Base-by-base conservation (phyloP, 805 yeast genomes). In the Jamesozyma jinghongensis region DNA sequence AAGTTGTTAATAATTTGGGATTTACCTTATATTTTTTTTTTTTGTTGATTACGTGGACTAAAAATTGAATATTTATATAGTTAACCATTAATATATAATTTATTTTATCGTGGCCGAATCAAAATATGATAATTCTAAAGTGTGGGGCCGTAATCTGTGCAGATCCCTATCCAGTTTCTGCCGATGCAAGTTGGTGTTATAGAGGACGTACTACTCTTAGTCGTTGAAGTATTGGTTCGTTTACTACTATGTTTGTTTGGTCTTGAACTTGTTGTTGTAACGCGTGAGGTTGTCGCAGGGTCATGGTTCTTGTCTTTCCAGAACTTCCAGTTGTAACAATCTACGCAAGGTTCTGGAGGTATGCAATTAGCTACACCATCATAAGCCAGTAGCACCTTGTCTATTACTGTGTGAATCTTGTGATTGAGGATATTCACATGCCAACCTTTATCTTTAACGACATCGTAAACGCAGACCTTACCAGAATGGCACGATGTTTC, bases 401-500 rank as follows among this genome's bases (percentile, higher is more conserved):
- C 95, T 38, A 92, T 85, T 3, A 92, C 95, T 0, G 87, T 82
- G 52, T 84, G 92, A 40, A 92, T 85, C 34, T 96, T 70, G 61
- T 92, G 98, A 61, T 90, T 86, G 47, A 84, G 69, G 61, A 92
- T 65, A 52, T 81, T 86, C 13, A 88, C 88, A 54, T 77, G 81
- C 96, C 97, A 90, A 2, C 97, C 97, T 48, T 73, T 66, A 51
- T 92, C 97, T 3, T 73, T 71, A 11, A 88, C 95, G 10, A 82
- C 88, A 54, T 92, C 97, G 63, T 90, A 92, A 22, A 81, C 71
- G 60, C 97, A 92, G 40, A 77, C 76, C 57, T 73, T 73, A 0
- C 97, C 98, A 0, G 95, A 74, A 59, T 92, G 98, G 58, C 98
- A 92, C 35, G 80, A 81, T 0, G 96, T 81, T 55, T 92, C 98